Evolutionary conservation across 108 stramenopile species (phyloP).

Genomic region (Cyclotella kingstonii): DNA sequence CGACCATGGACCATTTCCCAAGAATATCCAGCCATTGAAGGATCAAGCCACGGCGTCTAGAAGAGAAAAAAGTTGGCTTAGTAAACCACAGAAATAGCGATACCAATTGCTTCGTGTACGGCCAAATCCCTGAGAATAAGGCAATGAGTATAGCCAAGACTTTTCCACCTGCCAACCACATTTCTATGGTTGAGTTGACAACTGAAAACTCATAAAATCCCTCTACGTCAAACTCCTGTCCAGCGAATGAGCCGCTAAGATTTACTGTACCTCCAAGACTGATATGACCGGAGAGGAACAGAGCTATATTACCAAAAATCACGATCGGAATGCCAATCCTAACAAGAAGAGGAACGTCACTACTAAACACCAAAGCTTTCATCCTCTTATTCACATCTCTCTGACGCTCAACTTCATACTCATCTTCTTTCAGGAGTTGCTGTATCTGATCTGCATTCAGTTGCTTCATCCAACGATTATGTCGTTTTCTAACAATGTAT

Average conservation of each 20-base stretch:
- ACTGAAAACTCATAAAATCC: slow-evolving; percentile 75
- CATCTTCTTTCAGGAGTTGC: slow-evolving; percentile 23
- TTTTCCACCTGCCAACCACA: slow-evolving; percentile 64
- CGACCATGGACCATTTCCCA: slow-evolving; percentile 52
- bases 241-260: slow-evolving; percentile 50
- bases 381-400: slow-evolving; percentile 48
- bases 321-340: slow-evolving; percentile 56
- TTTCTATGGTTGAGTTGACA: slow-evolving; percentile 65
- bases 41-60: slow-evolving; percentile 51
- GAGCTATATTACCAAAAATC: slow-evolving; percentile 67
- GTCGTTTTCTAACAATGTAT: slow-evolving; percentile 45
- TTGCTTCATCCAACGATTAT: slow-evolving; percentile 50
- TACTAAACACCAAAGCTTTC: slow-evolving; percentile 51
- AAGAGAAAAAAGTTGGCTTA: slow-evolving; percentile 45
- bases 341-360: slow-evolving; percentile 48
- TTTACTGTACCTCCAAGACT: slow-evolving; percentile 6
- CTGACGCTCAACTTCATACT: slow-evolving; percentile 22
- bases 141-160: slow-evolving; percentile 63
- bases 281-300: slow-evolving; percentile 76
- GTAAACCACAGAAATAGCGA: slow-evolving; percentile 64
- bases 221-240: slow-evolving; percentile 53
- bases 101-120: slow-evolving; percentile 70
- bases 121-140: slow-evolving; percentile 75
- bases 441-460: slow-evolving; percentile 33
- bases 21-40: slow-evolving; percentile 67